Evolutionary conservation across 208 protist species (phyloP).

Genomic region (Polymyxa betae): DNA sequence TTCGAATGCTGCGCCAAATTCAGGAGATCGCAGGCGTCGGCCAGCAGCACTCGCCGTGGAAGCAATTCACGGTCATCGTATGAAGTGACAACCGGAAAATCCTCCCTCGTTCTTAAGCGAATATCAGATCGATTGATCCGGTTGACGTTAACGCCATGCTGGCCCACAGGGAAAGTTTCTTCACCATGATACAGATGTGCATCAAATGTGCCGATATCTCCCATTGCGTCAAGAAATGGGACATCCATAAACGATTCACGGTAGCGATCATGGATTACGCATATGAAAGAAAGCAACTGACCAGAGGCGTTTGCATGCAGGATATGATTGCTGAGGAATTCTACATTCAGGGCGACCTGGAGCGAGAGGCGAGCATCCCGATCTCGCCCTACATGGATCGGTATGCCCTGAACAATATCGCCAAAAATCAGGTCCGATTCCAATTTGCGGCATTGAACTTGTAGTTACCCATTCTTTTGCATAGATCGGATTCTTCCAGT

Average conservation of each 20-base stretch:
- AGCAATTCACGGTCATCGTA: no score
- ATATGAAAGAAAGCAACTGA: no score
- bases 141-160: not conserved
- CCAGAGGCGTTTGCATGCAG: no score
- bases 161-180: not conserved
- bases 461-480: no score
- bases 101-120: no score
- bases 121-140: not conserved
- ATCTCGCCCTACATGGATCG: not conserved
- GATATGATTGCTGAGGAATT: not conserved
- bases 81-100: no score
- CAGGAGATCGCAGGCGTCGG: not conserved
- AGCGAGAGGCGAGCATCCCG: not conserved
- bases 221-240: not conserved
- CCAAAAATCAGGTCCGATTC: not conserved
- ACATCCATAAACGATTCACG: constrained; percentile 10
- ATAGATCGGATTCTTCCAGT: not conserved
- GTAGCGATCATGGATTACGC: no score
- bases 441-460: no score
- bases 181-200: constrained; percentile 20
- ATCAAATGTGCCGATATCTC: not conserved
- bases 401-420: not conserved
- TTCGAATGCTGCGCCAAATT: not conserved
- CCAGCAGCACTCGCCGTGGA: not conserved
- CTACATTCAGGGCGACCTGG: not conserved